A percentile compares a stretch with the other conserved stretches of the same genome.
Conservation (phyloP, 2,329 filamentous ascomycete genomes). For the Colletotrichum plurivorum region DNA sequence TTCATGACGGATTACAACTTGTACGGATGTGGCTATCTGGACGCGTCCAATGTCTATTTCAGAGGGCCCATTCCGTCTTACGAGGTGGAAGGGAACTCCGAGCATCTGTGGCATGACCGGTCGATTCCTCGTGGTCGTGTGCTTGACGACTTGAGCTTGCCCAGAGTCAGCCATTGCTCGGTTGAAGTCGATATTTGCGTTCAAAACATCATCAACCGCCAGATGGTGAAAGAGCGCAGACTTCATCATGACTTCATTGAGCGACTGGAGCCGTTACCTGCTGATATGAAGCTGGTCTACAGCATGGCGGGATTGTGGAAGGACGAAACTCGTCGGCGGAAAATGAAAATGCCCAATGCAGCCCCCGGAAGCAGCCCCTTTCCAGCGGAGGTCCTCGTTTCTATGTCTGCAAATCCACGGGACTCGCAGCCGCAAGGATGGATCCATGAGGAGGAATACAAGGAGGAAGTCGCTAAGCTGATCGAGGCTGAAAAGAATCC, state of each 20-base stretch:
- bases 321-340: slow-evolving; percentile 87
- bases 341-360: slow-evolving; percentile 75
- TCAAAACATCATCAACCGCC: slow-evolving; percentile 88
- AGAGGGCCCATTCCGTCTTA: slow-evolving; percentile 81
- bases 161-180: slow-evolving; percentile 87
- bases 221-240: slow-evolving; percentile 79
- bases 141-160: slow-evolving; percentile 74
- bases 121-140: slow-evolving; percentile 74
- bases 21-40: slow-evolving; percentile 91
- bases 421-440: slow-evolving; percentile 82
- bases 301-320: slow-evolving; percentile 96
- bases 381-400: slow-evolving; percentile 83
- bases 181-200: slow-evolving; percentile 92
- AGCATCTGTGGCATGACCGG: slow-evolving; percentile 84
- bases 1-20: slow-evolving; percentile 99
- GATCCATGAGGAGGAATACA: slow-evolving; percentile 92
- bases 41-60: slow-evolving; percentile 79
- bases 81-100: slow-evolving; percentile 69
- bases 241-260: slow-evolving; percentile 93
- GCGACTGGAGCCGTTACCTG: slow-evolving; percentile 71
- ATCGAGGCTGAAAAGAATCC: slow-evolving; percentile 74
- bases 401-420: slow-evolving; percentile 88
- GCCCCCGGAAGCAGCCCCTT: slow-evolving; percentile 82
- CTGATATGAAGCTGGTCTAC: slow-evolving; percentile 85
- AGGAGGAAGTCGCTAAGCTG: slow-evolving; percentile 74